Evolutionary conservation across 176 grass and related monocot species (phyloP), one percentile per base, ranked within the genome.

Genomic region (Hsuehochloa calcarea): DNA sequence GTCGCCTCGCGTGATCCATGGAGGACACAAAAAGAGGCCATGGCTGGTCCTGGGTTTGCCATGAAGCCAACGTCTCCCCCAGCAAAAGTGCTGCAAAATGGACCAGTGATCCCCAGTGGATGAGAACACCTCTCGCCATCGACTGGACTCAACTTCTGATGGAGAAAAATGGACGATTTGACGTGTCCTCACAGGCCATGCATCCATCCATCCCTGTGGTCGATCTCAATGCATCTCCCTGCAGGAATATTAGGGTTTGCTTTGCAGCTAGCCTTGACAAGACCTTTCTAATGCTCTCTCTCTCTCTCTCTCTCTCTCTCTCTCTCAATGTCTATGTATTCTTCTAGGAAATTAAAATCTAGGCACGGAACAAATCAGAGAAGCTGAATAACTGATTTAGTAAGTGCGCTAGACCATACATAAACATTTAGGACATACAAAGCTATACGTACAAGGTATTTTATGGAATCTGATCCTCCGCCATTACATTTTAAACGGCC

Each of bases 111-210:
- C 47, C 20, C 51, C 72, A 13, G 37, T 34, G 45, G 45, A 26
- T 34, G 31, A 34, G 31, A 34, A 34, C 23, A 20, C 25, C 70
- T 45, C 69, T 47, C 43, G 25, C 25, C 7, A 27, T 40, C 10
- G 31, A 13, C 45, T n/a, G 37, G 67, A 86, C 84, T 72, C 56
- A 55, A 80, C 77, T 86, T 55, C 80, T 44, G 45, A 80, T 65
- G 44, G 68, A 64, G 31, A 65, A 31, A 70, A 74, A 65, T 50
- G 31, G 34, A 25, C 59, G 77, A 87, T 55, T 56, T 80, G 85
- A 87, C 59, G 46, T 35, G 37, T 55, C 46, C 23, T 43, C 59
- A 11, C 34, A 37, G 59, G 27, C 45, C 34, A 17, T 70, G n/a
- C 23, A 5, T 8, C 37, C 25, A 17, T 13, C 29, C 22, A 12